Evolutionary conservation across 257 asterid species (phyloP), one percentile per base, ranked within the genome.

Genomic region (Przewalskia tangutica): DNA sequence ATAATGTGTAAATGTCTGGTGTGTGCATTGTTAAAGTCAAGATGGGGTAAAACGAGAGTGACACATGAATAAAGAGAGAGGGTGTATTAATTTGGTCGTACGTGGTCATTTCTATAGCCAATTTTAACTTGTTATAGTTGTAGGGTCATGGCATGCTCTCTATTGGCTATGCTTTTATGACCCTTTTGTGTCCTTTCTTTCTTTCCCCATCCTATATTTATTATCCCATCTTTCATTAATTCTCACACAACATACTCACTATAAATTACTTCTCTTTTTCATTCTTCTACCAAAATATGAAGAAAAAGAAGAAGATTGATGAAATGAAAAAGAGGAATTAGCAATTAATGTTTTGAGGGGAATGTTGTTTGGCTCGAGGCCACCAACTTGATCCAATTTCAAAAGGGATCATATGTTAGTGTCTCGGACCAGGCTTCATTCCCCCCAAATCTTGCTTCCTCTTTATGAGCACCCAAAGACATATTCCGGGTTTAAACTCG

Each of bases 401-500:
- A 27, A 27, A 27, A 27, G 32, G 5, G 32, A 27, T 27, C 32
- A 38, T 38, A 5, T 38, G 23, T 63, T 64, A 6, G 34, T 82
- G 93, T 87, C 91, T 94, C 97, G 97, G 97, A 94, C 98, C 98
- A 94, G 98, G 97, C 98, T 94, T 94, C 98, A 94, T 93, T 94
- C 97, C 97, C 98, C 97, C 91, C 94, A 94, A 91, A 62, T 85
- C 83, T 83, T 18, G 90, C 93, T 90, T 88, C 94, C 91, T 85
- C 58, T 63, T n/a, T 14, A 8, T 2, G 38, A 65, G 13, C 7
- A 36, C 1, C 0, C 10, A 36, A 38, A 65, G 5, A 0, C 1
- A 7, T 4, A 14, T 36, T 13, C 13, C 14, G 1, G 8, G n/a
- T 32, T 20, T 77, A 14, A 65, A 34, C 60, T 55, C n/a, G 18